A percentile compares a stretch with the other conserved stretches of the same genome.
Evolutionary conservation across 2,329 filamentous ascomycete species (phyloP).

Genomic region (Colletotrichum tropicale): DNA sequence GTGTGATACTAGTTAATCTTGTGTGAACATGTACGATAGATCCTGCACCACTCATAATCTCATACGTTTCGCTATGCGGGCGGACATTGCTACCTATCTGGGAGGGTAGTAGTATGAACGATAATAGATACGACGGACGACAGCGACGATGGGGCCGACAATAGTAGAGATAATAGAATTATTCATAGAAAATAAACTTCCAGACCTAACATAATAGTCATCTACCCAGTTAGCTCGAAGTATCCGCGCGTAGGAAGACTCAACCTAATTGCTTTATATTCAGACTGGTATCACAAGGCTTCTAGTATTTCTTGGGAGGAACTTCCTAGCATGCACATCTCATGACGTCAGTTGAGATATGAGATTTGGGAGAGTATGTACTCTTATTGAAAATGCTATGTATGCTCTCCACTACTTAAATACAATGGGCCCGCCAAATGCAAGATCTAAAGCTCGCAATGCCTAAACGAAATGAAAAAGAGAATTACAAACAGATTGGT

Average conservation of each 20-base stretch:
- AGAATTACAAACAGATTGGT: not conserved
- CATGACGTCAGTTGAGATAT: not conserved
- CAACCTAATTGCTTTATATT: not conserved
- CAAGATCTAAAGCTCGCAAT: not conserved
- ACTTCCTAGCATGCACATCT: not conserved
- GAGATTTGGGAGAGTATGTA: not conserved
- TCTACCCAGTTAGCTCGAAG: too few species aligned
- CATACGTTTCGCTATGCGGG: too few species aligned
- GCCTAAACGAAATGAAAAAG: not conserved
- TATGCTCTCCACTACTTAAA: not conserved
- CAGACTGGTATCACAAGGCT: not conserved
- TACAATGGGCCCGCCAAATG: not conserved
- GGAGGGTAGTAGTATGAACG: too few species aligned
- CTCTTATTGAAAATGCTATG: not conserved
- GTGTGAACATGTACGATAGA: not conserved
- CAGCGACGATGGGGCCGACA: too few species aligned
- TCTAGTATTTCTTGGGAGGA: not conserved
- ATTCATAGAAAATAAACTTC: too few species aligned
- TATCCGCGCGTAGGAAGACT: too few species aligned
- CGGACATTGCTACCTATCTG: too few species aligned
- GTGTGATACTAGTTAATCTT: too few species aligned
- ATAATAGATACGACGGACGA: too few species aligned
- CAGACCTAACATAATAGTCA: too few species aligned
- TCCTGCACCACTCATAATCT: not conserved
- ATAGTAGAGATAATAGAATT: too few species aligned